These are phyloP conservation scores for Geotrichum europaeum DNA, from an alignment of 1,139 yeast species.

Conservation along the genomic window DNA sequence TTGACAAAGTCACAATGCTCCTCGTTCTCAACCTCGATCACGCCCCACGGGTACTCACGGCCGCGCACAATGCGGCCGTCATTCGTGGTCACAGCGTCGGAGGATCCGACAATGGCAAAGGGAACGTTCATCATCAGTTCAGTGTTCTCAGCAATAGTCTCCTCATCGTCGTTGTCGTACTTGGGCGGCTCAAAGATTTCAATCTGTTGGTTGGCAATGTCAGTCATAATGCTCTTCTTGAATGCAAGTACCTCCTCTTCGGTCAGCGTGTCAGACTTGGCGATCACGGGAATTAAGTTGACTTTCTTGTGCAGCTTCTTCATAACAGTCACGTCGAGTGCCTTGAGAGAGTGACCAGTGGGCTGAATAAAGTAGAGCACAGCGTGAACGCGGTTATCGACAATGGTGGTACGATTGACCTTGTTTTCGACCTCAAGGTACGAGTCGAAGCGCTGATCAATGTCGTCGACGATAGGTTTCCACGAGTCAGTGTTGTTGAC, in stretches of 20 bases:
- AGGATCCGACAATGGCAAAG: conserved; percentile 92
- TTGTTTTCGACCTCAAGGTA: conserved; percentile 89
- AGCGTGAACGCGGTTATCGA: conserved; percentile 89
- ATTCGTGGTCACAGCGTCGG: conserved; percentile 71
- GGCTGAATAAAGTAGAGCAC: conserved; percentile 97
- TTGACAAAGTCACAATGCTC: conserved; percentile 89
- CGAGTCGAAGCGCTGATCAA: conserved; percentile 77
- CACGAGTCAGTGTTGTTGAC: conserved; percentile 85
- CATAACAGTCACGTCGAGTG: conserved; percentile 87
- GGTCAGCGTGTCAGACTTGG: conserved; percentile 89
- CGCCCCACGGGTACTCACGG: conserved; percentile 97
- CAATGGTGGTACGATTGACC: conserved; percentile 73
- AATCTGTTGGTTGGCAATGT: conserved; percentile 69
- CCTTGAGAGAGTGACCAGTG: conserved; percentile 87
- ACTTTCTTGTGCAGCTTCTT: conserved; percentile 85
- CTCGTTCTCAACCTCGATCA: conserved; percentile 92
- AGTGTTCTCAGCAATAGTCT: conserved; percentile 62
- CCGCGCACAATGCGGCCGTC: conserved; percentile 92
- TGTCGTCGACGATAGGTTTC: conserved; percentile 90
- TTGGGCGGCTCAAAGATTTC: conserved; percentile 72
- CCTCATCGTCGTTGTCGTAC: conserved; percentile 87
- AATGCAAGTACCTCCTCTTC: conserved; percentile 76
- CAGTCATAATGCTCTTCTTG: conserved; percentile 65
- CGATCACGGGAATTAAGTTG: conserved; percentile 88
- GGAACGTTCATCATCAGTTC: conserved; percentile 51